These are phyloP conservation scores for Musa itinerans DNA, from an alignment of 176 grass and related monocot species.

Conservation along the genomic window DNA sequence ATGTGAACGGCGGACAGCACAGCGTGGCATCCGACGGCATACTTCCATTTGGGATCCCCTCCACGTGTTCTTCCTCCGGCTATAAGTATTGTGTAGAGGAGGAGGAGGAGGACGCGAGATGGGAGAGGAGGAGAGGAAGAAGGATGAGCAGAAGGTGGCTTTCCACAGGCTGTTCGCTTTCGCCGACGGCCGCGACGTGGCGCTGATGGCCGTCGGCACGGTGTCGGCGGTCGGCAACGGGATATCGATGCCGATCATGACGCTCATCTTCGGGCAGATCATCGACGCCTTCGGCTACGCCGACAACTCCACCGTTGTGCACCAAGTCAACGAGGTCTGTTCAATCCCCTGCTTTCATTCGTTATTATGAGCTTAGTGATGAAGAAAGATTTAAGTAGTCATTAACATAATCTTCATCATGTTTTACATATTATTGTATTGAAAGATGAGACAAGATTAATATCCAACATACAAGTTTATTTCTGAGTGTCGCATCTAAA, in stretches of 20 bases:
- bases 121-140: neutral
- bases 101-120: neutral
- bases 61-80: too few species aligned
- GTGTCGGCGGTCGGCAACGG: slow-evolving; percentile 39
- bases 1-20: too few species aligned
- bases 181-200: slow-evolving; percentile 40
- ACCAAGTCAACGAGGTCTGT: slow-evolving; percentile 37
- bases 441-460: too few species aligned
- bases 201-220: slow-evolving; percentile 47
- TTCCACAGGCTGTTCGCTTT: slow-evolving; percentile 47
- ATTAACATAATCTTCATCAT: too few species aligned
- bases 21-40: too few species aligned
- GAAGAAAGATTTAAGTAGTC: neutral
- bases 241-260: slow-evolving; percentile 61
- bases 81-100: too few species aligned
- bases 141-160: slow-evolving; percentile 26
- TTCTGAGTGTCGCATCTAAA: too few species aligned
- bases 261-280: slow-evolving; percentile 58
- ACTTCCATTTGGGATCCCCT: too few species aligned
- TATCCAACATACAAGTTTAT: too few species aligned
- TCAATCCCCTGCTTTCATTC: neutral
- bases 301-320: slow-evolving; percentile 15
- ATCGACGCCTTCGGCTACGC: slow-evolving; percentile 57
- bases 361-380: neutral
- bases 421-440: too few species aligned